These are phyloP conservation scores for Spergularia bocconei DNA, from an alignment of 148 eudicot species.

Conservation along the genomic window DNA sequence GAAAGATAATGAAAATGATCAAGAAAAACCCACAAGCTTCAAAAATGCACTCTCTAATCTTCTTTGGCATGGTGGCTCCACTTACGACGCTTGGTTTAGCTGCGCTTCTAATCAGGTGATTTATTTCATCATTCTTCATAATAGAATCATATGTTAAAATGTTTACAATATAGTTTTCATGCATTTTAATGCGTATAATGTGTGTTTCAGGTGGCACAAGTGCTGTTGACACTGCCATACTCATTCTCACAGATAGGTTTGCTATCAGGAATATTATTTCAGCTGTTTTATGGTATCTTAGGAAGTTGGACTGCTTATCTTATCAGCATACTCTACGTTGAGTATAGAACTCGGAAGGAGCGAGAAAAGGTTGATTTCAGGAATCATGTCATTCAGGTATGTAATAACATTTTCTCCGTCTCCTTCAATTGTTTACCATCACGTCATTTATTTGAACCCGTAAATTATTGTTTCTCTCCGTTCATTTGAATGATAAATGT, in stretches of 20 bases:
- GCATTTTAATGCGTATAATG: background rate
- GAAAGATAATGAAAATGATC: constrained; percentile 29
- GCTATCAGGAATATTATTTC: constrained; percentile 75
- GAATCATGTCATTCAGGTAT: constrained; percentile 94
- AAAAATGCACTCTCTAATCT: constrained; percentile 57
- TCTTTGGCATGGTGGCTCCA: constrained; percentile 97
- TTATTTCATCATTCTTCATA: too few relatives aligned
- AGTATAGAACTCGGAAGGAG: constrained; percentile 92
- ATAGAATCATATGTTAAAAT: too few relatives aligned
- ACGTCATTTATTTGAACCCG: too few relatives aligned
- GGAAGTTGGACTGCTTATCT: constrained; percentile 98
- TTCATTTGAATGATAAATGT: too few relatives aligned
- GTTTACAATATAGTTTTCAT: too few relatives aligned
- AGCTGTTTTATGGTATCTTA: constrained; percentile 76
- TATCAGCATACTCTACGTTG: constrained; percentile 81
- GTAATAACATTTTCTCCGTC: background rate
- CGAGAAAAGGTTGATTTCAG: constrained; percentile 90
- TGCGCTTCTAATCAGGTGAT: constrained; percentile 92
- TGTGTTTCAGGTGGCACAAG: constrained; percentile 79
- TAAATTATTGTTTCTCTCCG: too few relatives aligned
- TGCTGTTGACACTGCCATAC: constrained; percentile 85
- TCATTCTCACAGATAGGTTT: constrained; percentile 95
- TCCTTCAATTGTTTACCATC: background rate
- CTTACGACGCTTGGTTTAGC: constrained; percentile 97
- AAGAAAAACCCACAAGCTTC: constrained; percentile 34